Percentiles rank a stretch among this genome's conserved stretches.
Evolutionary conservation across 805 yeast genomes (phyloP).

Genomic region (Pichia kluyveri): DNA sequence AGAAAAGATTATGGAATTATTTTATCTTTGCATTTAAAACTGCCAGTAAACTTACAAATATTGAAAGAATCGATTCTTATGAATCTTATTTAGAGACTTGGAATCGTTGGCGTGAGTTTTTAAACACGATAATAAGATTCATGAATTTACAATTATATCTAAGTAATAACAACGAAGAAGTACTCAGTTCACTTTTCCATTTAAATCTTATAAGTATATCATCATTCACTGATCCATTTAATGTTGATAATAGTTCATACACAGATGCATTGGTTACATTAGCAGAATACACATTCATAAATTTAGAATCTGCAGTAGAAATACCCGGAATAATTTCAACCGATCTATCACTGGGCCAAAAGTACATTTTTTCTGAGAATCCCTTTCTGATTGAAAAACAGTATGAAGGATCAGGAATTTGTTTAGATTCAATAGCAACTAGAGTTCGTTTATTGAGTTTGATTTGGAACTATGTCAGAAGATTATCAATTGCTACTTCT

Average conservation of each 20-base stretch:
- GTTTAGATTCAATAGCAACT: slow-evolving; percentile 3
- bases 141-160: slow-evolving; percentile 1
- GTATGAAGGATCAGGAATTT: background rate
- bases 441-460: background rate
- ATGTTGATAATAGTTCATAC: background rate
- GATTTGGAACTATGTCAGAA: background rate
- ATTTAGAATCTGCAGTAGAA: background rate
- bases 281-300: background rate
- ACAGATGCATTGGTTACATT: slow-evolving; percentile 2
- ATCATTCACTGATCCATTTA: background rate
- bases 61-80: slow-evolving; percentile 2
- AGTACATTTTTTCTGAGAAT: background rate
- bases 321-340: slow-evolving; percentile 1
- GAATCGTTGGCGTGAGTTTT: slow-evolving; percentile 8
- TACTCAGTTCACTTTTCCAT: background rate
- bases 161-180: background rate
- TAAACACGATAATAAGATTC: background rate
- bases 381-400: slow-evolving; percentile 1
- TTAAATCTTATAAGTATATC: background rate
- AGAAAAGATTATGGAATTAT: slow-evolving; percentile 5
- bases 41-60: slow-evolving; percentile 3
- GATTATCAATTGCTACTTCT: background rate
- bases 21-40: slow-evolving; percentile 2
- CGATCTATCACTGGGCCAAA: slow-evolving; percentile 2
- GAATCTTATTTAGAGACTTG: slow-evolving; percentile 4